Percentiles rank a stretch among this genome's conserved stretches.
Conservation (phyloP, 768 basidiomycete species). For the Suillus plorans region DNA sequence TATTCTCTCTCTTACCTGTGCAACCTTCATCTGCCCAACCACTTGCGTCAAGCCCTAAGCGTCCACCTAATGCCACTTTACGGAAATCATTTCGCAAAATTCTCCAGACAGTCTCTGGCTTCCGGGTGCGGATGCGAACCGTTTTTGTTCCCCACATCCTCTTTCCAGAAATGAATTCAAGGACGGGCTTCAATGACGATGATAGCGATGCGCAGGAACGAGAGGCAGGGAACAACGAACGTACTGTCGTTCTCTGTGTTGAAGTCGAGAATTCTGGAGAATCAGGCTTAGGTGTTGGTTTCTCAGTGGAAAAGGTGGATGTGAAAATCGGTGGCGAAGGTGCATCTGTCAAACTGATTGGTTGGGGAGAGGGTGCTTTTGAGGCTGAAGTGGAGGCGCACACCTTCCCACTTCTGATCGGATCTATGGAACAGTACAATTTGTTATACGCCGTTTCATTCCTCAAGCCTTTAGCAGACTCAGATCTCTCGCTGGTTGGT, state of each 20-base stretch:
- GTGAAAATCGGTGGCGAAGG: conserved; percentile 74
- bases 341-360: conserved; percentile 48
- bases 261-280: conserved; percentile 86
- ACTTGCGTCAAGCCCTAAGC: conserved; percentile 44
- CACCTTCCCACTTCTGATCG: conserved; percentile 73
- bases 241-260: conserved; percentile 86
- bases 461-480: conserved; percentile 60
- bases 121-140: conserved; percentile 92
- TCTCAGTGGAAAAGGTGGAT: conserved; percentile 73
- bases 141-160: conserved; percentile 87
- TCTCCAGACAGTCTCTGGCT: conserved; percentile 75
- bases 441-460: conserved; percentile 89
- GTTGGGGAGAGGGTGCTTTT: conserved; percentile 44
- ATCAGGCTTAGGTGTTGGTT: conserved; percentile 57
- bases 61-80: conserved; percentile 61
- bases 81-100: conserved; percentile 86
- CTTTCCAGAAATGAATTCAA: conserved; percentile 42
- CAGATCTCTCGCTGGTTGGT: conserved; percentile 36
- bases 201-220: conserved; percentile 36
- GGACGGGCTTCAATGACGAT: conserved; percentile 31
- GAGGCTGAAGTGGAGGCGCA: conserved; percentile 35
- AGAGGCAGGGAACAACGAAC: conserved; percentile 75
- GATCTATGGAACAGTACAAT: conserved; percentile 79
- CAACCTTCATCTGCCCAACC: conserved; percentile 38
- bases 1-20: conserved; percentile 61